These are phyloP conservation scores for Malassezia restricta DNA, from an alignment of 1,284 basidiomycete species.

Conservation along the genomic window DNA sequence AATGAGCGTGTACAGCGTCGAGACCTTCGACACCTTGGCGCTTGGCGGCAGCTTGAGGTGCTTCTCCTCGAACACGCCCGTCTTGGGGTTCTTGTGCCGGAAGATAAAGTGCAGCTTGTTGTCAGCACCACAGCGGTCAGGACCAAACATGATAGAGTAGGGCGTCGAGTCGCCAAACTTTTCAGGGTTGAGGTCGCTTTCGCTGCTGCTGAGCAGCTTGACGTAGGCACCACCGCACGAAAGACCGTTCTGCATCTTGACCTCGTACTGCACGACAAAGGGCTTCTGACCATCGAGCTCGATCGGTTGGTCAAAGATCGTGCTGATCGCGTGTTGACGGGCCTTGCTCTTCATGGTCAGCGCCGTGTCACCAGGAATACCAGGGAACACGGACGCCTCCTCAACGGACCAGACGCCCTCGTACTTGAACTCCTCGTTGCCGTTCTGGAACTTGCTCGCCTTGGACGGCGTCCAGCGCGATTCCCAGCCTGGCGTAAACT, in stretches of 20 bases:
- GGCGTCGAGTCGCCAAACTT: constrained; percentile 45
- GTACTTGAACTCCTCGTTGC: constrained; percentile 60
- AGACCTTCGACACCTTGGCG: constrained; percentile 51
- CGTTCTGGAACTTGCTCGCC: constrained; percentile 66
- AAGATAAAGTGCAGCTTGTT: constrained; percentile 47
- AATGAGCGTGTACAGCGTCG: constrained; percentile 50
- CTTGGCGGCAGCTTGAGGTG: constrained; percentile 72
- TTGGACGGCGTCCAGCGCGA: constrained; percentile 89
- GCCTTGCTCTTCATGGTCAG: constrained; percentile 61
- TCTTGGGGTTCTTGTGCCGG: constrained; percentile 43
- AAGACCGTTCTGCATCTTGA: constrained; percentile 93
- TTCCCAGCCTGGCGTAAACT: constrained; percentile 83
- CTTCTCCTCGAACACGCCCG: constrained; percentile 75
- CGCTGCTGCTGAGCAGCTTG: constrained; percentile 64
- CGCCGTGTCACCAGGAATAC: constrained; percentile 47
- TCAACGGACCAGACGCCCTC: constrained; percentile 96
- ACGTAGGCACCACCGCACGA: constrained; percentile 98
- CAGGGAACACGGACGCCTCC: constrained; percentile 61
- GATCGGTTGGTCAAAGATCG: constrained; percentile 66
- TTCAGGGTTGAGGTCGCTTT: constrained; percentile 38
- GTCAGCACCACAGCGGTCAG: constrained; percentile 43
- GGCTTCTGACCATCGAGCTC: constrained; percentile 69
- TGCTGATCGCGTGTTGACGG: constrained; percentile 92
- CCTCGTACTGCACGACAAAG: constrained; percentile 90
- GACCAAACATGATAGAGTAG: constrained; percentile 46